phyloP scores from a whole-genome alignment of 2,329 filamentous ascomycete species.

The Colletotrichum plurivorum region DNA sequence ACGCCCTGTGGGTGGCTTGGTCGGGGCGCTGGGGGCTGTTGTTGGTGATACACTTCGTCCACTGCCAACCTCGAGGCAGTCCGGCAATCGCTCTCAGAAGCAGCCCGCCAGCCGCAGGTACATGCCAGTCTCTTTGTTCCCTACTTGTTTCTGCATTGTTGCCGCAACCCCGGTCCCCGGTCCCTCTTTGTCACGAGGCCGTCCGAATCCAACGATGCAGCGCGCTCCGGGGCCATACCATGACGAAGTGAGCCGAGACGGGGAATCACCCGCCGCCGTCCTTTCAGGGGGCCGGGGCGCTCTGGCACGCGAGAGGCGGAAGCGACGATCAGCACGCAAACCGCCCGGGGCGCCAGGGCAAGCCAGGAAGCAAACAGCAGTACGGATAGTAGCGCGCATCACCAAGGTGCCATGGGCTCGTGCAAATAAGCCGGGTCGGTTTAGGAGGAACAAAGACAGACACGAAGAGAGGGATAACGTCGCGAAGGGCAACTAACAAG shows the following conservation, averaged over 20 bases:
- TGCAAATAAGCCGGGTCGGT: too few relatives aligned
- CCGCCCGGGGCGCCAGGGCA: neutral
- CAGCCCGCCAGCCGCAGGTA: constrained; percentile 13
- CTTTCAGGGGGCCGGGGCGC: constrained; percentile 4
- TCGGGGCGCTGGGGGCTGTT: too few relatives aligned
- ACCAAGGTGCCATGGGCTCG: too few relatives aligned
- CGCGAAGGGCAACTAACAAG: neutral
- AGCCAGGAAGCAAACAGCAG: too few relatives aligned
- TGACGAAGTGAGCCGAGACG: constrained; percentile 8
- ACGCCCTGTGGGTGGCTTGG: constrained; percentile 4
- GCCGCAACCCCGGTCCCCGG: constrained; percentile 7
- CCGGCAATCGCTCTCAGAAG: neutral
- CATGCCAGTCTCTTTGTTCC: constrained; percentile 21
- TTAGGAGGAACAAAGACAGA: too few relatives aligned
- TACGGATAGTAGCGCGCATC: too few relatives aligned
- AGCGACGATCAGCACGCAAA: constrained; percentile 10
- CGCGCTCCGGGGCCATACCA: constrained; percentile 25
- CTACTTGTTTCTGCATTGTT: constrained; percentile 15
- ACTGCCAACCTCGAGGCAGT: neutral
- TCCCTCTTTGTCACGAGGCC: constrained; percentile 34
- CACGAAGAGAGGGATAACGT: too few relatives aligned
- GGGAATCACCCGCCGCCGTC: constrained; percentile 7
- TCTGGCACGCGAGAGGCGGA: neutral
- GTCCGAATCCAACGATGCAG: constrained; percentile 26
- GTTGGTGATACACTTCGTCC: constrained; percentile 14